Evolutionary conservation across 257 asterid genomes (phyloP), one percentile per base, ranked within the genome.

Genomic region (Solanum boliviense): DNA sequence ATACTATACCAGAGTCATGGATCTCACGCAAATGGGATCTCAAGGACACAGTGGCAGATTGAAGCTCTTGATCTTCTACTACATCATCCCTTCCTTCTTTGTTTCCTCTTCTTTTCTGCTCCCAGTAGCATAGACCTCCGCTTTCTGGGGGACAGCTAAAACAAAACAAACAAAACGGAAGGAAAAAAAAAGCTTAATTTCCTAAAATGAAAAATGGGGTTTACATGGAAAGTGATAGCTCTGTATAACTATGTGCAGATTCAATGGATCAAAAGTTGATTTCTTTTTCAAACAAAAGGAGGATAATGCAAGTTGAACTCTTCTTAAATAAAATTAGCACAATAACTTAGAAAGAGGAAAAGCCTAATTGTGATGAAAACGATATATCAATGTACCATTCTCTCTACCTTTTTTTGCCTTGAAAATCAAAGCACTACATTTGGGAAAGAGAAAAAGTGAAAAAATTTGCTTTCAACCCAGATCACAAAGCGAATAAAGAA

Each of bases 21-120:
- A 91, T 86, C 89, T 89, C 91, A 52, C 87, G 60, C 44, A 48
- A 86, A 46, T 88, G 91, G 87, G 92, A 89, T 91, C 90, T 89
- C 88, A 91, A 86, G 39, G 92, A 91, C 31, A 89, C 29, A 34
- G 87, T 38, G 81, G 88, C 67, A 74, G 87, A 88, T 34, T 88
- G 88, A 39, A 82, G 88, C 84, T 91, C 92, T 65, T 86, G 88
- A 60, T 90, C 92, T 75, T 90, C 87, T 23, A 32, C 84, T 25
- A 44, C 86, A 13, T 79, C 86, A 41, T 67, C 87, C 39, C 46
- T 68, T 46, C 60, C 74, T 29, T 85, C n/a, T 52, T 70, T 85
- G 87, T 85, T 85, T 82, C 56, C 87, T 88, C 85, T 85, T 89
- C 87, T 89, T 88, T 83, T 87, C 85, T 11, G 68, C 76, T 31